phyloP scores from a whole-genome alignment of 2,329 filamentous ascomycete species.

The Lecanicillium sp. region DNA sequence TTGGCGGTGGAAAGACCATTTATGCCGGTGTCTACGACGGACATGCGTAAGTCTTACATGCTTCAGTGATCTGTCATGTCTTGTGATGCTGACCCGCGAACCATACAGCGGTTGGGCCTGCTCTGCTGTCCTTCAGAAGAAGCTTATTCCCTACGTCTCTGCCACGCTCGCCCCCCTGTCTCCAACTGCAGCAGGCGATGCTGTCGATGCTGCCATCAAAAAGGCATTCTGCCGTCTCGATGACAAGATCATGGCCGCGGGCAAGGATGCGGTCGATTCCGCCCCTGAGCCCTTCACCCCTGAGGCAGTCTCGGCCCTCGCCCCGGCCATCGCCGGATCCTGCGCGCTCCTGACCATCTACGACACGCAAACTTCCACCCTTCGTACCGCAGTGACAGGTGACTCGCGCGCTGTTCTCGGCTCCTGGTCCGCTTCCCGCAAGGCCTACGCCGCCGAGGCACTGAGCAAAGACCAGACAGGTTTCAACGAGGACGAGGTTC shows the following conservation, averaged over 20 bases:
- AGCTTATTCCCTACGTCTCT: conserved; percentile 38
- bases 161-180: conserved; percentile 27
- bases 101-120: conserved; percentile 35
- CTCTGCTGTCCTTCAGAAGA: conserved; percentile 31
- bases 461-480: conserved; percentile 63
- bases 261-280: conserved; percentile 26
- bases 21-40: conserved; percentile 42
- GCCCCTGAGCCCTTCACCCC: conserved; percentile 24
- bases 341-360: conserved; percentile 60
- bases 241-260: conserved; percentile 43
- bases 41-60: conserved; percentile 34
- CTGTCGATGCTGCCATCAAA: conserved; percentile 50
- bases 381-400: conserved; percentile 61
- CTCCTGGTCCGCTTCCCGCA: conserved; percentile 32
- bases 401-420: conserved; percentile 64
- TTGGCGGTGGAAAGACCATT: conserved; percentile 23
- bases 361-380: conserved; percentile 44
- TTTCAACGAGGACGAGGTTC: conserved; percentile 52
- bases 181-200: conserved; percentile 32
- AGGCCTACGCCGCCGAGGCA: conserved; percentile 43
- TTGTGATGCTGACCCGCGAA: conserved; percentile 8
- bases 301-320: conserved; percentile 26
- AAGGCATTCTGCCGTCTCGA: conserved; percentile 52
- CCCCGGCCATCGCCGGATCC: conserved; percentile 43
- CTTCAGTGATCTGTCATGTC: neutral